Base-by-base conservation (phyloP, 768 basidiomycete species). In the Lactarius psammicola region DNA sequence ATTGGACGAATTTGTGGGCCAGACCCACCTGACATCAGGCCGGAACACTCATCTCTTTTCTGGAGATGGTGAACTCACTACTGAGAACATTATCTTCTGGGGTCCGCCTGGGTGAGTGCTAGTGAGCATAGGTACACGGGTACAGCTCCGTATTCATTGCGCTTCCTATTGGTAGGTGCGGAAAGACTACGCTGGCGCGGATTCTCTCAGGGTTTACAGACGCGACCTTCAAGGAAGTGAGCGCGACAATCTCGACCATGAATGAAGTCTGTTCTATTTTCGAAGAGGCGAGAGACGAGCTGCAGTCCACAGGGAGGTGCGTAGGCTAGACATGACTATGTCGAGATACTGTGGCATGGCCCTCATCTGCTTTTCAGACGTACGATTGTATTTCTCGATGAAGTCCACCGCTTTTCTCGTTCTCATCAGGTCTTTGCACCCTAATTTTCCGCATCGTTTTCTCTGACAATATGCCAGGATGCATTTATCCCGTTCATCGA, bases 401-500 rank as follows among this genome's bases (percentile, higher is more conserved):
- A 94, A 75, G 85, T 94, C 17, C 92, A 93, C 76, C 85, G 90
- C 0, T 91, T 90, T 72, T 89, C 84, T 72, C 87, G 84, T 70
- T 77, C 83, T 10, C 87, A 89, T 66, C 89, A 91, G 75, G 87
- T 87, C 63, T 30, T 4, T 28, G 26, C 1, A 33, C 10, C 33
- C 23, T 42, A 20, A 18, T 20, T 49, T 44, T 34, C 13, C 23
- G 54, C 51, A 56, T 56, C 61, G 26, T 49, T 34, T 42, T 66
- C 44, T 60, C 70, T 72, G 62, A 69, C 70, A 31, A 53, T 69
- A 31, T 63, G 67, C 59, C 69, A 90, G 84, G 92, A 93, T 70
- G 79, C 90, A 13, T 92, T 94, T 75, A 79, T 94, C 15, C 92
- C 92, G 0, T 92, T 84, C 68, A 80, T 94, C 13, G 93, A 95